These are phyloP conservation scores for Tremella yokohamensis DNA, from an alignment of 768 basidiomycete species.

Conservation along the genomic window DNA sequence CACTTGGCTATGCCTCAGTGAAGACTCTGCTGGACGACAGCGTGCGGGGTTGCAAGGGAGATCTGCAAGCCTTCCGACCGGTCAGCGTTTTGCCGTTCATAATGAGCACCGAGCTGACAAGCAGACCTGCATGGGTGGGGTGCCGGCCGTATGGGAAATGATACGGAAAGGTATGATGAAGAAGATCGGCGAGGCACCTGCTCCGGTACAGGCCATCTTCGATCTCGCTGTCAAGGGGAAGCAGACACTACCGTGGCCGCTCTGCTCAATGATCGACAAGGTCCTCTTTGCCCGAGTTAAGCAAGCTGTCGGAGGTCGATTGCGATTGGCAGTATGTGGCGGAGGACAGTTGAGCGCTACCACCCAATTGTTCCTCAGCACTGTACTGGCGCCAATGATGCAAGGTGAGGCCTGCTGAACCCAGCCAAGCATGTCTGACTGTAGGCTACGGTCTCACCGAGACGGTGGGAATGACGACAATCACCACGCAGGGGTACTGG, in stretches of 20 bases:
- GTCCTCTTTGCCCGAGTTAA: conserved; percentile 47
- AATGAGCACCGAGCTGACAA: conserved; percentile 7
- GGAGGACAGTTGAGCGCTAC: conserved; percentile 37
- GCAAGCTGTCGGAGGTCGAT: conserved; percentile 44
- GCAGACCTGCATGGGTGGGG: conserved; percentile 46
- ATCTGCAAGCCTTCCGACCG: conserved; percentile 45
- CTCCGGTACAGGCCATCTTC: conserved; percentile 39
- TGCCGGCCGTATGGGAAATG: conserved; percentile 43
- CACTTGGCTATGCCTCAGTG: conserved; percentile 44
- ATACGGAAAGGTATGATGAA: conserved; percentile 49
- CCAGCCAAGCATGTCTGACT: conserved; percentile 1
- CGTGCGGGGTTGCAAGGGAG: conserved; percentile 48
- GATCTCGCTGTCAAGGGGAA: conserved; percentile 42
- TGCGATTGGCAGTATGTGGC: conserved; percentile 46
- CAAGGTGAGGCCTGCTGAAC: conserved; percentile 49
- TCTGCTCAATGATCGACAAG: conserved; percentile 38
- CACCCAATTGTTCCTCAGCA: conserved; percentile 48
- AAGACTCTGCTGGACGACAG: conserved; percentile 50
- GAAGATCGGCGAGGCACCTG: conserved; percentile 44
- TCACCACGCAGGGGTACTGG: conserved; percentile 34
- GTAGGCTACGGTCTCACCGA: conserved; percentile 45
- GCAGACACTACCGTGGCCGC: conserved; percentile 43
- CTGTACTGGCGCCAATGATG: conserved; percentile 41
- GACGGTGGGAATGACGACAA: conserved; percentile 47
- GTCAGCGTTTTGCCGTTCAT: conserved; percentile 10